These are phyloP conservation scores for Astragalus membranaceus DNA, from an alignment of 306 rosid species.

Conservation along the genomic window DNA sequence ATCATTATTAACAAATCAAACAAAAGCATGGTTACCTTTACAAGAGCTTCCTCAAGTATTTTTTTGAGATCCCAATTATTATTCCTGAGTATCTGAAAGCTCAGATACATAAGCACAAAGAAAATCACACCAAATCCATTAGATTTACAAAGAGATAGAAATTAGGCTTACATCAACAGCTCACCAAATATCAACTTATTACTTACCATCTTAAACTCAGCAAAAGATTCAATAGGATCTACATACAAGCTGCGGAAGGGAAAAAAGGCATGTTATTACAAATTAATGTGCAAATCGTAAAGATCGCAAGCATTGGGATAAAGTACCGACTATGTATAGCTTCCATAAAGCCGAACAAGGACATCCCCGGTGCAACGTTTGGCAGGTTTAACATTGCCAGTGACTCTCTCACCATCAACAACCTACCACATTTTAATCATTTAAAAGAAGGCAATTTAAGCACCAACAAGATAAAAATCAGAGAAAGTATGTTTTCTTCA, in stretches of 20 bases:
- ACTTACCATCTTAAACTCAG: conserved; percentile 50
- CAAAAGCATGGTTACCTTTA: conserved; percentile 31
- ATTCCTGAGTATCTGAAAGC: conserved; percentile 42
- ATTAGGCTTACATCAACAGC: not conserved
- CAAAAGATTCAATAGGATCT: conserved; percentile 46
- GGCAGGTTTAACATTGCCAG: conserved; percentile 25
- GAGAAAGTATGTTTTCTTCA: not conserved
- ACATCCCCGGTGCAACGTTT: conserved; percentile 23
- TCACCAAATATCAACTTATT: conserved; percentile 26
- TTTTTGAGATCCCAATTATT: conserved; percentile 28
- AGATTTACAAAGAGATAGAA: not conserved
- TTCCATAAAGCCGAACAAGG: conserved; percentile 72
- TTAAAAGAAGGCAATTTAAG: not conserved
- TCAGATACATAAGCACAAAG: conserved; percentile 1
- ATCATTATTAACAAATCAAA: not conserved
- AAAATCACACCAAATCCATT: conserved; percentile 1
- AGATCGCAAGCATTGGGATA: not conserved
- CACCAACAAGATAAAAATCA: not conserved
- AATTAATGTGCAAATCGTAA: not conserved
- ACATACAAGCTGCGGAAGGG: conserved; percentile 46
- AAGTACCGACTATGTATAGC: conserved; percentile 43
- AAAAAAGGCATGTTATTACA: not conserved
- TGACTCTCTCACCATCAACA: conserved; percentile 37
- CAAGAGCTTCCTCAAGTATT: conserved; percentile 39
- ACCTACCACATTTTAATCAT: conserved; percentile 39